Conservation (phyloP, 768 basidiomycete genomes). For the Lactifluus hygrophoroides region DNA sequence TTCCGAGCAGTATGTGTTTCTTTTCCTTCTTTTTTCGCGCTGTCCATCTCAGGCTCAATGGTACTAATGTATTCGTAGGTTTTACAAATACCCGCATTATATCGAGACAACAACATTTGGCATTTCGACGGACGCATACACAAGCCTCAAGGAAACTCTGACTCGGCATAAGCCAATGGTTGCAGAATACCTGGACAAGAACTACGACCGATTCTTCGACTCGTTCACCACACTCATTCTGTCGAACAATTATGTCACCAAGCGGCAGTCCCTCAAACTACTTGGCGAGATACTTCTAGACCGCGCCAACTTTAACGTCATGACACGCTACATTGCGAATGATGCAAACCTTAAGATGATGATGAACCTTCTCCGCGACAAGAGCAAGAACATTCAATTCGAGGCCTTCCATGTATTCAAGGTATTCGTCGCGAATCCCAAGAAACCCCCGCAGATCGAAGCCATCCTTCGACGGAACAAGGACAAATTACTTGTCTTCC, state of each 20-base stretch:
- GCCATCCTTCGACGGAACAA: slow-evolving; percentile 85
- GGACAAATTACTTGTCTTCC: slow-evolving; percentile 83
- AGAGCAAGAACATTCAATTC: slow-evolving; percentile 99
- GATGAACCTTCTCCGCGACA: slow-evolving; percentile 98
- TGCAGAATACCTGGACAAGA: slow-evolving; percentile 91
- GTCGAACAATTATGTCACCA: slow-evolving; percentile 97
- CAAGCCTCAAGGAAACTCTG: slow-evolving; percentile 94
- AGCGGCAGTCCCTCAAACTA: slow-evolving; percentile 95
- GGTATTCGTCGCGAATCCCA: slow-evolving; percentile 99
- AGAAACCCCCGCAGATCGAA: slow-evolving; percentile 96
- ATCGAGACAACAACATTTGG: slow-evolving; percentile 98
- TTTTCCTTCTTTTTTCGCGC: background rate
- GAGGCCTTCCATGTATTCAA: slow-evolving; percentile 99
- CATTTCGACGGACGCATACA: slow-evolving; percentile 95
- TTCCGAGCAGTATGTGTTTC: slow-evolving; percentile 77
- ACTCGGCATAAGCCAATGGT: slow-evolving; percentile 99
- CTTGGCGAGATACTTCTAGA: slow-evolving; percentile 97
- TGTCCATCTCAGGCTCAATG: background rate
- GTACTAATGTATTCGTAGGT: slow-evolving; percentile 38
- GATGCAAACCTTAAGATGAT: slow-evolving; percentile 99
- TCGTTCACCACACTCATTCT: slow-evolving; percentile 90
- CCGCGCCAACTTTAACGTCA: slow-evolving; percentile 95
- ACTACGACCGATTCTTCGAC: slow-evolving; percentile 95
- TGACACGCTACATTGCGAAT: slow-evolving; percentile 94
- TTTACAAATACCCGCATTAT: slow-evolving; percentile 93